phyloP scores from a whole-genome alignment of 1,284 basidiomycete genomes.

The Waitea zeae region DNA sequence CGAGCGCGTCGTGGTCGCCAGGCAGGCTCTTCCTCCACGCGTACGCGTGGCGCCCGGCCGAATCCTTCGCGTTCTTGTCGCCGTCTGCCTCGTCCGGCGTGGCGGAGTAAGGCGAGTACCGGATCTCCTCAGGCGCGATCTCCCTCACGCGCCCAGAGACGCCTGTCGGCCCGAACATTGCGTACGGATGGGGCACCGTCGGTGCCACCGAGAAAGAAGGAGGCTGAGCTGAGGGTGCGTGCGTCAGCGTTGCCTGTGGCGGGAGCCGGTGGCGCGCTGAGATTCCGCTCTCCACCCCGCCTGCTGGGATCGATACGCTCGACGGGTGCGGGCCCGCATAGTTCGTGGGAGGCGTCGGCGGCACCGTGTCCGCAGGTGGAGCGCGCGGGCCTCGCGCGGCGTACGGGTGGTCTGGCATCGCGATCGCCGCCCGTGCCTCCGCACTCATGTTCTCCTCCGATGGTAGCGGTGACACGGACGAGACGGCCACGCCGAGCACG shows the following conservation, averaged over 20 bases:
- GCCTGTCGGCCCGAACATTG: slow-evolving; percentile 7
- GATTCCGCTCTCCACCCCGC: slow-evolving; percentile 15
- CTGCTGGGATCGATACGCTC: slow-evolving; percentile 4
- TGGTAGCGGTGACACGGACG: slow-evolving; percentile 29
- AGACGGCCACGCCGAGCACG: slow-evolving; percentile 48
- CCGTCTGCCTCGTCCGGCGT: slow-evolving; percentile 1
- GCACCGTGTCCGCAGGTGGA: slow-evolving; percentile 5
- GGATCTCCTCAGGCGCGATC: slow-evolving; percentile 28
- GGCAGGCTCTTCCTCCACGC: neutral
- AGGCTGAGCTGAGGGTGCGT: neutral
- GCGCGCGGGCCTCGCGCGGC: slow-evolving; percentile 19
- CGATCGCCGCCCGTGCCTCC: slow-evolving; percentile 16
- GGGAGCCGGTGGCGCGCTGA: slow-evolving; percentile 32
- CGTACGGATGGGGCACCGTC: slow-evolving; percentile 17
- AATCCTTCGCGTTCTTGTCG: slow-evolving; percentile 3
- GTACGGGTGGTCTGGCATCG: slow-evolving; percentile 37
- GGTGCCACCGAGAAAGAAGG: neutral
- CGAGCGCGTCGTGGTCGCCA: slow-evolving; percentile 12
- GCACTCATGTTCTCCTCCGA: slow-evolving; percentile 18
- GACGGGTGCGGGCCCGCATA: slow-evolving; percentile 31
- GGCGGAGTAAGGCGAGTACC: slow-evolving; percentile 35
- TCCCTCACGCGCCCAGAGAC: slow-evolving; percentile 25
- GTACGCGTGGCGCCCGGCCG: neutral
- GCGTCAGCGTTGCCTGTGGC: slow-evolving; percentile 18
- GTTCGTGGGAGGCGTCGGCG: slow-evolving; percentile 14